A percentile compares a stretch with the other conserved stretches of the same genome.
These are phyloP conservation scores for Fusarium sp. DNA, from an alignment of 2,329 filamentous ascomycete species.

Conservation along the genomic window DNA sequence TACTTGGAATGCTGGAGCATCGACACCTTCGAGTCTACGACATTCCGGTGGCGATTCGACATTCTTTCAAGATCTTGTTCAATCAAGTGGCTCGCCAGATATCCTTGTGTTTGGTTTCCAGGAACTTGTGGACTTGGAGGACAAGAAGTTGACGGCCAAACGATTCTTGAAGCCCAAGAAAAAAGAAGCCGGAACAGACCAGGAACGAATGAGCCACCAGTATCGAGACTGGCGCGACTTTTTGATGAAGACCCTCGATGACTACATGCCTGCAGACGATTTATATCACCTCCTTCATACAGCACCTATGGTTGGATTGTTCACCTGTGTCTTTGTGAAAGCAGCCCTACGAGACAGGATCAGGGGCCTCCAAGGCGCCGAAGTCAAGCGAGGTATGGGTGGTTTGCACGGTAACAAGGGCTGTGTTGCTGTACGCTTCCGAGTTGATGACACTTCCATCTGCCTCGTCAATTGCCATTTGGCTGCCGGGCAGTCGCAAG, in stretches of 20 bases:
- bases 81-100: conserved; percentile 81
- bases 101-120: conserved; percentile 97
- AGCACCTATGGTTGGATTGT: conserved; percentile 87
- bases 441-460: conserved; percentile 90
- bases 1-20: conserved; percentile 98
- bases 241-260: conserved; percentile 82
- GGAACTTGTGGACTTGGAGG: conserved; percentile 96
- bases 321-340: conserved; percentile 96
- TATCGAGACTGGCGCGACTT: conserved; percentile 98
- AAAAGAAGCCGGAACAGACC: conserved; percentile 79
- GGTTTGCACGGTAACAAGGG: conserved; percentile 97
- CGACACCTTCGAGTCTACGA: conserved; percentile 84
- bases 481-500: conserved; percentile 91
- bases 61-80: conserved; percentile 84
- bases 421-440: conserved; percentile 89
- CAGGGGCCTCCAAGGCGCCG: conserved; percentile 78
- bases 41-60: conserved; percentile 74
- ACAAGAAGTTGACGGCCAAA: conserved; percentile 98
- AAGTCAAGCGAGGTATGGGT: conserved; percentile 96
- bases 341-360: conserved; percentile 80
- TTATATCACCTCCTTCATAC: conserved; percentile 89
- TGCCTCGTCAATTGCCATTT: conserved; percentile 99
- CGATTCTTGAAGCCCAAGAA: conserved; percentile 93
- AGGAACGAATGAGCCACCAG: conserved; percentile 95
- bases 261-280: conserved; percentile 79